Evolutionary conservation across 768 basidiomycete species (phyloP), one percentile per base, ranked within the genome.

Genomic region (Suillus subalutaceus): DNA sequence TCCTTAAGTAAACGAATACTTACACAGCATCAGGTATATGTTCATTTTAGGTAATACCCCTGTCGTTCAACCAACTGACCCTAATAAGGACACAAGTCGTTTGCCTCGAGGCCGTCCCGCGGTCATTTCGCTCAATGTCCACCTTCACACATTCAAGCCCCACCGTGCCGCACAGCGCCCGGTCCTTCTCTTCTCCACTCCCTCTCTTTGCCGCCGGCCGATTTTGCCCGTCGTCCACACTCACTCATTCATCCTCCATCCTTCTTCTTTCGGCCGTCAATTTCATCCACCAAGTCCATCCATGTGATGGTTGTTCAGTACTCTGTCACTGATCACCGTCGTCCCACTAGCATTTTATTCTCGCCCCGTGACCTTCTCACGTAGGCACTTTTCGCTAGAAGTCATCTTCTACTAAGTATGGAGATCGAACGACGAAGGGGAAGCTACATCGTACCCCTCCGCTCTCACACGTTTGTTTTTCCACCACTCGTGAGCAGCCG

Each of bases 101-200:
- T 32, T 32, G 59, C 59, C 59, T 60, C 59, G 59, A 60, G 59
- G 59, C 59, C 16, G 10, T 41, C 58, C 38, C 55, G 55, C 55
- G 55, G 32, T 56, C 55, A 56, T 56, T 56, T 56, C 55, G 55
- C 55, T 37, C 12, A 13, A 56, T 13, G 55, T 56, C 55, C 48
- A 50, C 23, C 23, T 26, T 50, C 50, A 48, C 46, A n/a, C n/a
- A 56, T 32, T 26, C 26, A n/a, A 44, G 37, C 38, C 38, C 26
- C 40, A 60, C 59, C 59, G 59, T 60, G 59, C 59, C 59, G 59
- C 59, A 43, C 10, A 60, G 41, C 12, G 55, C 20, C 55, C 59
- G 41, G 26, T 30, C 26, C 18, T 60, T 60, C 59, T 60, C 40
- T 60, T 60, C 59, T 32, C 40, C 41, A 41, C 26, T 43, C 41